These are phyloP conservation scores for Monosporozyma siamensis DNA, from an alignment of 805 yeast species.

Conservation along the genomic window DNA sequence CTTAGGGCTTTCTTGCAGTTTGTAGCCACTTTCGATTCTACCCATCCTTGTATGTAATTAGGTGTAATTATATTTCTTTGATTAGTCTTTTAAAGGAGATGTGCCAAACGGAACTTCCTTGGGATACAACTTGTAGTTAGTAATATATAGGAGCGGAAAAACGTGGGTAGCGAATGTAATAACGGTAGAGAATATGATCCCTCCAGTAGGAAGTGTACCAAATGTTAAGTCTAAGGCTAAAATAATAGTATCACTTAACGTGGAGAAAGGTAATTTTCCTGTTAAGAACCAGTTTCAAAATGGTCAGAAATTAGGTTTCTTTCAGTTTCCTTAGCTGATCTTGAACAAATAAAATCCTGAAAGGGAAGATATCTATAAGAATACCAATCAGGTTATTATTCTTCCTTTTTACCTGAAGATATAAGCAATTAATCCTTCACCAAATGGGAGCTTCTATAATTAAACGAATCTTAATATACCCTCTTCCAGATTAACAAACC, in stretches of 20 bases:
- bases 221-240: not conserved
- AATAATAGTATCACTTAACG: not conserved
- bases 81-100: no score
- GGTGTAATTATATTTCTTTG: no score
- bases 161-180: not conserved
- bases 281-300: not conserved
- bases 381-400: no score
- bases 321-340: not conserved
- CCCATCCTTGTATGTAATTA: conserved; percentile 3
- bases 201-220: not conserved
- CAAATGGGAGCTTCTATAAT: not conserved
- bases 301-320: not conserved
- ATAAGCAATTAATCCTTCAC: not conserved
- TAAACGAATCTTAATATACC: not conserved
- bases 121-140: not conserved
- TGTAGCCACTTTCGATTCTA: conserved; percentile 4
- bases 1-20: conserved; percentile 1
- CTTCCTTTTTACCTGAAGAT: not conserved
- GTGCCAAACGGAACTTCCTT: no score
- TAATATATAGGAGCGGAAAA: not conserved
- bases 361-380: no score
- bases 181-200: not conserved
- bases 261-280: not conserved
- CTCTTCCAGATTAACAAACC: no score
- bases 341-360: not conserved